A percentile compares a stretch with the other conserved stretches of the same genome.
Conservation (phyloP, 176 grass and related monocot genomes). For the Poa pratensis region DNA sequence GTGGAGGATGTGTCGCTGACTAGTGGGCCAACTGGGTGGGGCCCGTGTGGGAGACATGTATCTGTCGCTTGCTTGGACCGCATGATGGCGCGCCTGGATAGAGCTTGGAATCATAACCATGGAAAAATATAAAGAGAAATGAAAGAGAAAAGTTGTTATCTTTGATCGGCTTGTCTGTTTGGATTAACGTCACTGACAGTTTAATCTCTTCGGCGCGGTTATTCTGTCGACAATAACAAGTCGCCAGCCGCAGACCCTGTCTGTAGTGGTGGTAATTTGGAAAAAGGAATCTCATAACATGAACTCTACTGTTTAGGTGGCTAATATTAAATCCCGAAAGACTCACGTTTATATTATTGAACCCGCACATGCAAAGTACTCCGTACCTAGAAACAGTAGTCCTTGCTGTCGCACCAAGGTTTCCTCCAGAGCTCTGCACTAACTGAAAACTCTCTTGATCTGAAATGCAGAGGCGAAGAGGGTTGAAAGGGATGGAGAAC, state of each 20-base stretch:
- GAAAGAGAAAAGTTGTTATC: background rate
- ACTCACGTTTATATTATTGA: background rate
- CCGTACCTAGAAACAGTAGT: too few relatives aligned
- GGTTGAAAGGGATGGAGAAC: conserved; percentile 86
- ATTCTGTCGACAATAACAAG: background rate
- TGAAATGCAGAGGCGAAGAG: conserved; percentile 69
- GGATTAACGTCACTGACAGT: background rate
- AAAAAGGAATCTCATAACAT: conserved; percentile 46
- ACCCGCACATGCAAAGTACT: background rate
- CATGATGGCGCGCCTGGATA: conserved; percentile 35
- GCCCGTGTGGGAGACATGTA: background rate
- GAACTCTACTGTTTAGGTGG: conserved; percentile 7
- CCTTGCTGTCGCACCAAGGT: background rate
- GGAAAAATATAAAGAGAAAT: conserved; percentile 1
- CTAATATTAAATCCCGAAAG: background rate
- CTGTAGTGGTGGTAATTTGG: background rate
- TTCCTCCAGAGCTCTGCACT: conserved; percentile 12
- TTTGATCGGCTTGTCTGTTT: conserved; percentile 6
- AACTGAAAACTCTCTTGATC: conserved; percentile 18
- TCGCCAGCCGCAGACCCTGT: background rate
- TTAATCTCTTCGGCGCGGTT: background rate
- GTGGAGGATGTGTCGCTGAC: background rate
- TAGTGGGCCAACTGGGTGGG: background rate
- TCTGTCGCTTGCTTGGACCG: conserved; percentile 39
- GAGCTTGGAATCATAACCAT: conserved; percentile 43